phyloP scores from a whole-genome alignment of 2,329 filamentous ascomycete species.

The Penicillium janthinellum region DNA sequence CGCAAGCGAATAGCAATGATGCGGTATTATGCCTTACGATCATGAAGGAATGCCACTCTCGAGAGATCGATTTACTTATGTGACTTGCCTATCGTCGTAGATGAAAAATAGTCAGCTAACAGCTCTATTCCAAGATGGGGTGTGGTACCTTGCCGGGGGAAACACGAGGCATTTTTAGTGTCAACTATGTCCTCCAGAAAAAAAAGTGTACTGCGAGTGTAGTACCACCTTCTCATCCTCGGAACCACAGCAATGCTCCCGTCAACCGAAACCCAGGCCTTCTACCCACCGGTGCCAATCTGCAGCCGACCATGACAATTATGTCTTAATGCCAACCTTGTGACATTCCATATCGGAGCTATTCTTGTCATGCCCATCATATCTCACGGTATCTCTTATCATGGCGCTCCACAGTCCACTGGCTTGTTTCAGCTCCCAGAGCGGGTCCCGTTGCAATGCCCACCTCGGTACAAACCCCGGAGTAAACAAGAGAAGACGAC shows the following conservation, averaged over 20 bases:
- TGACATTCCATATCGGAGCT: not conserved
- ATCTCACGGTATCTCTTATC: constrained; percentile 4
- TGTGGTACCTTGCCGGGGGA: not conserved
- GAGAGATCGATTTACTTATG: not conserved
- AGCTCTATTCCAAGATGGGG: not conserved
- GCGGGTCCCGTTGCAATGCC: not conserved
- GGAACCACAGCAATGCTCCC: not conserved
- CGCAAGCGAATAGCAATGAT: not conserved
- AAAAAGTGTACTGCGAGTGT: not conserved
- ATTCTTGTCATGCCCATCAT: not conserved
- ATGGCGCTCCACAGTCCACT: constrained; percentile 3
- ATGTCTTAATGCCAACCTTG: not conserved
- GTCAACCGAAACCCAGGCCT: not conserved
- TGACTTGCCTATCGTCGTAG: not conserved
- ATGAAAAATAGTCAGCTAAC: not conserved
- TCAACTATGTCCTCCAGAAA: not conserved
- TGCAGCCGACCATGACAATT: not conserved
- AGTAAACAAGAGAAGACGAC: constrained; percentile 3
- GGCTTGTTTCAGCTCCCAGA: constrained; percentile 5
- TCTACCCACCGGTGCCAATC: not conserved
- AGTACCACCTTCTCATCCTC: not conserved
- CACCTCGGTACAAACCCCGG: constrained; percentile 14
- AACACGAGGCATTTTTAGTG: constrained; percentile 1
- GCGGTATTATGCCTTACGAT: not conserved
- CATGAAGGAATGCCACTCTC: not conserved